Evolutionary conservation across 1,284 basidiomycete species (phyloP), one percentile per base, ranked within the genome.

Genomic region (Melampsora abietis-canadensis): DNA sequence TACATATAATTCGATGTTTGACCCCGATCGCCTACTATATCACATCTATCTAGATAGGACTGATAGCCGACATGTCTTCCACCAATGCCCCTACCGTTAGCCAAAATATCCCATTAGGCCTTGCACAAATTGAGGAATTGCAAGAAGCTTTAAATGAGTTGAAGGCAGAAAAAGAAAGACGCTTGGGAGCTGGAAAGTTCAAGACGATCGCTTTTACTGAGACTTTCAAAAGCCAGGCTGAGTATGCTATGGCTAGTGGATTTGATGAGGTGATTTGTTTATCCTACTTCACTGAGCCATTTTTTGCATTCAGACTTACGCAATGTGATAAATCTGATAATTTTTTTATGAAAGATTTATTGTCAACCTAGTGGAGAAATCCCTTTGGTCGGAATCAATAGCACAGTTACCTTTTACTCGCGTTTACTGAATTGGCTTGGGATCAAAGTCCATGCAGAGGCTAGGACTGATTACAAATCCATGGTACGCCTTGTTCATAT

Each of bases 81-180:
- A 77, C 81, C 8, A 80, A 82, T 54, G 78, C 81, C 4, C 83
- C 83, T 0, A 78, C 80, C 17, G 81, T 80, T 1, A 80, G 81
- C 4, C 66, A 77, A 27, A 77, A 77, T 17, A 66, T 78, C 74
- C 61, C 78, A 3, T 79, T 84, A n/a, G 83, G 83, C 0, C 73
- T 83, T 6, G 83, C 83, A 0, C 83, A 84, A 77, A 78, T 83
- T 64, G 83, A 84, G 77, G 83, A 84, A 76, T 78, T 84, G 14
- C 79, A 82, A 63, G 80, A 81, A 54, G 81, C 82, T 1, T 77
- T 84, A 21, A 77, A 81, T 75, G 82, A 83, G 57, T 80, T 84
- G 68, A 81, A 81, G 68, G 57, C 77, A 10, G 78, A 79, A 63
- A 84, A 84, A 77, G 78, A 79, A 31, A 79, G 81, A 63, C 78